phyloP scores from a whole-genome alignment of 1,284 basidiomycete genomes.

The Coniophora puteana region DNA sequence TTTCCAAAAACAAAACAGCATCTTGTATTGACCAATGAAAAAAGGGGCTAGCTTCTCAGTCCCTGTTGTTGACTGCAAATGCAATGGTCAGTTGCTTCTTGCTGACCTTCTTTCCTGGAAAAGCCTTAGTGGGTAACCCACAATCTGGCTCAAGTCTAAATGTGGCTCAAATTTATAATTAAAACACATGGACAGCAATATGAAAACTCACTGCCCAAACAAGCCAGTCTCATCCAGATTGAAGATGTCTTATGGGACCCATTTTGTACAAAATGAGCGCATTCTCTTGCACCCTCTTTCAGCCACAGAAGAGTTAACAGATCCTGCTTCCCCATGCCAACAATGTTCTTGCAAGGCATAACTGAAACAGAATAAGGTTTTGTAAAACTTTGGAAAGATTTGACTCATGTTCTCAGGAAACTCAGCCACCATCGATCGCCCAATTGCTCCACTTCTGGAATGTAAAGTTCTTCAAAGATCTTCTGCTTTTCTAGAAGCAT shows the following conservation, averaged over 20 bases:
- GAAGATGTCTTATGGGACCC: constrained; percentile 22
- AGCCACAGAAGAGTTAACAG: constrained; percentile 20
- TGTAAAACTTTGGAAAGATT: too few relatives aligned
- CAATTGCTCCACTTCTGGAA: too few relatives aligned
- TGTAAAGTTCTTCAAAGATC: constrained; percentile 21
- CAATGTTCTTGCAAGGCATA: constrained; percentile 26
- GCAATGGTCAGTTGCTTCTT: constrained; percentile 18
- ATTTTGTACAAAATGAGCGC: constrained; percentile 16
- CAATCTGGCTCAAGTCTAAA: constrained; percentile 16
- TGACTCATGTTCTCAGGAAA: too few relatives aligned
- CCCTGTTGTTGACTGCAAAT: constrained; percentile 20
- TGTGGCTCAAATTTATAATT: neutral
- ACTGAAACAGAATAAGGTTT: constrained; percentile 20
- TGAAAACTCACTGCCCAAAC: constrained; percentile 21
- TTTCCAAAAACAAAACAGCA: constrained; percentile 18
- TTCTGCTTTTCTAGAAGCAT: constrained; percentile 8
- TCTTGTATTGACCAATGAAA: constrained; percentile 20
- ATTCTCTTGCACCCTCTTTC: constrained; percentile 6
- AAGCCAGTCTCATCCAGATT: constrained; percentile 34
- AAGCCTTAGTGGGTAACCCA: constrained; percentile 16
- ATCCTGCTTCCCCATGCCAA: constrained; percentile 35
- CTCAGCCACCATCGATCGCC: too few relatives aligned
- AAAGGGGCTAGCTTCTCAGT: constrained; percentile 17
- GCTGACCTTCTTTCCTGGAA: constrained; percentile 15
- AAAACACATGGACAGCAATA: neutral